Base-by-base conservation (phyloP, 2,329 filamentous ascomycete genomes). In the Metarhizium robertsii region DNA sequence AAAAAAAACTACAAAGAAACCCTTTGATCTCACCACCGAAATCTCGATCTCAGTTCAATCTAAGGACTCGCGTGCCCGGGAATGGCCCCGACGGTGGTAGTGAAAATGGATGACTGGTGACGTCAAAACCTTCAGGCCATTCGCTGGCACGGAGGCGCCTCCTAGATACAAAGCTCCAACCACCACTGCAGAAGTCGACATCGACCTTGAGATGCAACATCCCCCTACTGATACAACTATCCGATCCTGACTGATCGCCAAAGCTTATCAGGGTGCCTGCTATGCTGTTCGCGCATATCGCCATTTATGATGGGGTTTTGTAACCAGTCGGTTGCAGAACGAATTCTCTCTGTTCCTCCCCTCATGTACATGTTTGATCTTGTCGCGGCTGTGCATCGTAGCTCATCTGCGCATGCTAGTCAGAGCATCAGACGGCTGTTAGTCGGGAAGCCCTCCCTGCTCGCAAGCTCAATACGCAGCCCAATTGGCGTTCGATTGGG, bases 11-110 rank as follows among this genome's bases (percentile, higher is more conserved):
- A 13, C 25, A 36, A 8, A 10, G 34, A 38, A 49, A 43, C 57
- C 66, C 65, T 65, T 62, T 65, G 63, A 67, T 64, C 63, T 60
- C 61, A 60, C 57, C 63, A 60, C 58, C 59, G 58, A 59, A 63
- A 65, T 65, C 66, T 68, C 66, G 66, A 69, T 69, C 58, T 59
- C 58, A 49, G 55, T 46, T 14, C 32, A 25, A 6, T 40, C 13
- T 7, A n/a, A n/a, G 34, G 14, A 50, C 43, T 30, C 10, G 34
- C 36, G 40, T 40, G 50, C 42, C 29, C 46, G 16, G 48, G 16
- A 7, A n/a, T 10, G 13, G 30, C 16, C 30, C 32, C 32, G 29
- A 34, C 40, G 30, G 40, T 18, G n/a, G 20, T n/a, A n/a, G 8
- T 10, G 29, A 46, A 45, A 32, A 30, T 32, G 54, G 53, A 55